Base-by-base conservation (phyloP, 495 filamentous ascomycete genomes). In the Xylaria telfairii region DNA sequence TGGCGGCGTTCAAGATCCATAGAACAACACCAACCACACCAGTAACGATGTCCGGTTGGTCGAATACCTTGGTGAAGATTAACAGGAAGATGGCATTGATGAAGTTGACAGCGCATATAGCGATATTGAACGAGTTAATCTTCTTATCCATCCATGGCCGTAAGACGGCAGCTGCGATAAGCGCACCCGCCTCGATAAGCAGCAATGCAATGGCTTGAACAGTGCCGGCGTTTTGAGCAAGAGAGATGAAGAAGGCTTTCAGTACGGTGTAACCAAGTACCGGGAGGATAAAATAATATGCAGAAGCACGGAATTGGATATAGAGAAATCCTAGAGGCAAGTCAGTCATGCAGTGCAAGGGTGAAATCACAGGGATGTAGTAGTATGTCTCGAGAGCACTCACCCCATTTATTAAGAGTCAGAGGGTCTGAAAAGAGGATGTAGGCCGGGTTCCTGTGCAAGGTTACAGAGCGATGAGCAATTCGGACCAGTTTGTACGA, bases 81-180 rank as follows among this genome's bases (percentile, higher is more conserved):
- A 97, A 83, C 3, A 97, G 83, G 83, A 96, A 95, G 79, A 97
- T 89, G 69, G 90, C 88, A 77, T 97, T 97, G 77, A 98, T 75
- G 78, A 98, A 96, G 81, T 98, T 98, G 78, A 97, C 84, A 47
- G 87, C 90, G 66, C 88, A 90, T 74, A 99, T 98, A 70, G 95
- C 86, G 74, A 99, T 97, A 83, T 98, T 98, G 87, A 96, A 97
- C 56, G 90, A 89, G 79, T 99, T 99, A 64, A 95, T 98, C 82
- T 94, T 96, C 88, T 97, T 98, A 84, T 99, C 96, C 96, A 99
- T 98, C 90, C 94, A 99, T 10, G 96, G 96, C 49, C 93, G 90
- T 71, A 97, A 81, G 59, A 97, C 89, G 64, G 88, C 90, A 42
- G 94, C 90, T 24, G 79, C 89, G 74, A 98, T 91, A 71, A 99